Evolutionary conservation across 495 filamentous ascomycete genomes (phyloP), one percentile per base, ranked within the genome.

Genomic region (Penicillium ochrochloron): DNA sequence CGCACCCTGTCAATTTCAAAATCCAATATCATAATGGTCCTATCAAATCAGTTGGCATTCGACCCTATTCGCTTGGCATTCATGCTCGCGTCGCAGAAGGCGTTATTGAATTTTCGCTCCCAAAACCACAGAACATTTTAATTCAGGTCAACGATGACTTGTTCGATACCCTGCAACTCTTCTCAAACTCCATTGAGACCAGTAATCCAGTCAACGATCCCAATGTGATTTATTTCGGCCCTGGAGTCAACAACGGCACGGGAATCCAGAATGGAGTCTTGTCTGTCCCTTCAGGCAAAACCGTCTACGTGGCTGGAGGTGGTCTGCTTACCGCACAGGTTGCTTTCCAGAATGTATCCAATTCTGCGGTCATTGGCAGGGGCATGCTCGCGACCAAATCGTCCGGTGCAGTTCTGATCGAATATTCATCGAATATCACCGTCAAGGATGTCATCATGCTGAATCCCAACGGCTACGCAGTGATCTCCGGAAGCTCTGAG

Each of bases 371-470:
- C 3, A 48, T 25, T 11, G 44, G 44, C 19, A 21, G 44, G 10
- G 44, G 44, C 15, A 48, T 48, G 12, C 21, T 48, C 1, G 44
- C 19, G 4, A 25, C 44, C 10, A 12, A 21, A 25, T 48, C 44
- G 21, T 48, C 44, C 1, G 44, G 44, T 48, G 21, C 44, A 0
- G 44, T 48, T 19, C 21, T 48, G 44, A 48, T 48, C 9, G 44
- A 48, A 48, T 23, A 48, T 48, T 48, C 44, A 19, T 23, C 44
- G 2, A 23, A 48, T 5, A 48, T 48, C 44, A 48, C 21, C 9
- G 44, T 48, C 21, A 48, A 25, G 10, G 44, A 48, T 14, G 44
- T 48, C 44, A 48, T 48, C 21, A 48, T 48, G 44, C 19, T 48
- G 10, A 48, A 48, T 25, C 44, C 44, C 19, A 48, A 48, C 21